Base-by-base conservation (phyloP, 495 filamentous ascomycete species). In the Aspergillus haitiensis region DNA sequence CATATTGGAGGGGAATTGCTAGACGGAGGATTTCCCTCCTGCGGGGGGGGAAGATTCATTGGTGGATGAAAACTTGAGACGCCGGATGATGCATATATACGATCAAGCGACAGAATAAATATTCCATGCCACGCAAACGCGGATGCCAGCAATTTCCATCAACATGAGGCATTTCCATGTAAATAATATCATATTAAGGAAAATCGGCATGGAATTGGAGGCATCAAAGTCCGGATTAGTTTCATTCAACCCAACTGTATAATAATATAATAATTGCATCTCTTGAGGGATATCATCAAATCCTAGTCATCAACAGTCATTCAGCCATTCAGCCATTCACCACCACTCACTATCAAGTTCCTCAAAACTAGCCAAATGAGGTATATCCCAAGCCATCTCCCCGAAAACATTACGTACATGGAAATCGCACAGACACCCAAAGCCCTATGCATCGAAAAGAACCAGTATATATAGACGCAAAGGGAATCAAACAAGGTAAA, bases 401-500 rank as follows among this genome's bases (percentile, higher is more conserved):
- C 60, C 33, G 50, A 6, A 37, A 34, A 48, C 59, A 60, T 60
- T 62, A 62, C 56, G 52, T 64, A 62, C 62, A 67, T 34, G 47
- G 49, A 59, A 64, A 56, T 58, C 59, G 44, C 56, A 62, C 55
- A 50, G 44, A 51, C 58, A 39, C 47, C 49, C 58, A 21, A 47
- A 27, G 11, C 61, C 65, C 47, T 31, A 62, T 62, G 61, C 61
- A 59, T 48, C 55, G 55, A 54, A 55, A 31, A 58, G 39, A 67
- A 42, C 47, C 55, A 34, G 60, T 61, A 64, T 67, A 67, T 67
- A 64, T 59, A 59, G 49, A 53, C 52, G 48, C 56, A 67, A 45
- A 56, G 53, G 53, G 52, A 55, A 55, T 55, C 45, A 52, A 52
- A 46, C 39, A 21, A 53, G 15, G 39, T 15, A 42, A 44, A 21